Evolutionary conservation across 805 yeast species (phyloP).

Genomic region (Jamesozyma gamospora): DNA sequence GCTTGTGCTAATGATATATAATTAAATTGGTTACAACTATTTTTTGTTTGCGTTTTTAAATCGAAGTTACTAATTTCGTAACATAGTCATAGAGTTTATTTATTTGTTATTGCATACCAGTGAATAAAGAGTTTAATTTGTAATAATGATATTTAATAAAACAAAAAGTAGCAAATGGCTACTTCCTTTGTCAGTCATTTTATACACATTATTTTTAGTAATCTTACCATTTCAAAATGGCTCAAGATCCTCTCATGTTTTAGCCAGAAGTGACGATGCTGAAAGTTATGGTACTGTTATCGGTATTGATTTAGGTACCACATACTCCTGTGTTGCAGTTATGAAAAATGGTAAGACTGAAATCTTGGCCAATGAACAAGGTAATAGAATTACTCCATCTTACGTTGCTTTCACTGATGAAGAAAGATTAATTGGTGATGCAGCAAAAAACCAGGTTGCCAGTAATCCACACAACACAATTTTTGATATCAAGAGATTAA

Average conservation of each 20-base stretch:
- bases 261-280: constrained; percentile 32
- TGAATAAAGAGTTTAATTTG: neutral
- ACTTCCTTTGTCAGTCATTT: constrained; percentile 36
- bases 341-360: constrained; percentile 81
- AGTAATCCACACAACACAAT: constrained; percentile 78
- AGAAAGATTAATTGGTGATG: constrained; percentile 90
- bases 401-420: constrained; percentile 88
- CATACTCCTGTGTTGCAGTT: constrained; percentile 93
- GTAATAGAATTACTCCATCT: constrained; percentile 94
- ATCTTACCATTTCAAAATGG: constrained; percentile 23
- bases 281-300: constrained; percentile 58
- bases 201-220: constrained; percentile 25
- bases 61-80: too few species aligned
- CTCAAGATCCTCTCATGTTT: constrained; percentile 21
- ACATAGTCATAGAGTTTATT: too few species aligned
- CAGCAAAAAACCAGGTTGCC: constrained; percentile 94
- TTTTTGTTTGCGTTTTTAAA: too few species aligned
- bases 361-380: constrained; percentile 91
- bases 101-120: too few species aligned
- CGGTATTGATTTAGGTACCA: constrained; percentile 96
- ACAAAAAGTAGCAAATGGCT: constrained; percentile 30
- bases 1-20: too few species aligned
- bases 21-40: too few species aligned
- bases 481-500: constrained; percentile 85
- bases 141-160: constrained; percentile 3